Percentiles rank a stretch among this genome's conserved stretches.
phyloP scores from a whole-genome alignment of 2,329 filamentous ascomycete genomes.

The Trichophyton equinum region DNA sequence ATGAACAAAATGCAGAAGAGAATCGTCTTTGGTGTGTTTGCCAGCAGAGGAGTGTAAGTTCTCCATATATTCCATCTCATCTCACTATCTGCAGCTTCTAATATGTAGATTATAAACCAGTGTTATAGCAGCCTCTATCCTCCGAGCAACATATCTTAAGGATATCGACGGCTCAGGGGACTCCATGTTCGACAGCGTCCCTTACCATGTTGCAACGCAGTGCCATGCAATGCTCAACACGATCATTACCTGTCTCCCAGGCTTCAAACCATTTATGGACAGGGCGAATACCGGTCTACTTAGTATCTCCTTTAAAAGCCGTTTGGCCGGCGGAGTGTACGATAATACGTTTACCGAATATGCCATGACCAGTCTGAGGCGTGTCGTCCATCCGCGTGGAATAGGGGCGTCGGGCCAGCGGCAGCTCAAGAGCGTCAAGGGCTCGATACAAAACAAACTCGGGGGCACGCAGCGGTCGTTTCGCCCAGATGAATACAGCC shows the following conservation, averaged over 20 bases:
- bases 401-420: neutral
- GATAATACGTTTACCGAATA: neutral
- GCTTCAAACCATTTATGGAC: constrained; percentile 3
- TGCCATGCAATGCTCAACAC: constrained; percentile 1
- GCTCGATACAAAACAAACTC: neutral
- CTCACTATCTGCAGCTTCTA: neutral
- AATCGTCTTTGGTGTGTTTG: neutral
- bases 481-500: neutral
- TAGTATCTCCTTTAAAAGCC: neutral
- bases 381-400: neutral
- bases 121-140: neutral
- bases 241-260: neutral
- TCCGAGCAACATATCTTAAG: neutral
- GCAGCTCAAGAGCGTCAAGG: neutral
- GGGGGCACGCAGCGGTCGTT: neutral
- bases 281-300: neutral
- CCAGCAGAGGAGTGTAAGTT: neutral
- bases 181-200: neutral
- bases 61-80: no score
- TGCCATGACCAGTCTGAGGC: neutral
- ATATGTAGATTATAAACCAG: neutral
- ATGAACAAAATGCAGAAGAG: neutral
- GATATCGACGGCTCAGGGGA: neutral
- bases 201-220: neutral
- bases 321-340: neutral